Conservation (phyloP, 2,329 filamentous ascomycete species). For the Pyricularia sp. region DNA sequence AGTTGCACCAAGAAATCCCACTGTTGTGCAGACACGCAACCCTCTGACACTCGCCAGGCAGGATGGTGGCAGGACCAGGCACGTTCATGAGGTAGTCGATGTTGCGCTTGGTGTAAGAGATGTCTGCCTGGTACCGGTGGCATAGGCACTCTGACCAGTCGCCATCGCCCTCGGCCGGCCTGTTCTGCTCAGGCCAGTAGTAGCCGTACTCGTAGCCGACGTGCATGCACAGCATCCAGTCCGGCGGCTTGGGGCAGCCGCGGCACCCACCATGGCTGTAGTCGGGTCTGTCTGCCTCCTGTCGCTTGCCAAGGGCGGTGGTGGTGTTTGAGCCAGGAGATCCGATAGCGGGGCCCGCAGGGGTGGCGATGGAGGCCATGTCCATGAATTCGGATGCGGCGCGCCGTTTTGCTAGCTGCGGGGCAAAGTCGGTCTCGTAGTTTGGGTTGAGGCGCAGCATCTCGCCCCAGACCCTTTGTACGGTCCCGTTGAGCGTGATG, state of each 20-base stretch:
- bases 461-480: neutral
- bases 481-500: neutral
- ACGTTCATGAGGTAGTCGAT: neutral
- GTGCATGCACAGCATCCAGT: neutral
- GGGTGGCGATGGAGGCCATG: neutral
- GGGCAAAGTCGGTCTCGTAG: neutral
- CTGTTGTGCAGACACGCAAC: neutral
- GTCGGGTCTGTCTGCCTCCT: neutral
- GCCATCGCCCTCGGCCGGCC: neutral
- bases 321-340: neutral
- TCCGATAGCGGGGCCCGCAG: neutral
- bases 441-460: neutral
- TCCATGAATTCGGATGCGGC: neutral
- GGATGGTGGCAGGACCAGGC: neutral
- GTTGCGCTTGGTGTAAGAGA: neutral
- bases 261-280: neutral
- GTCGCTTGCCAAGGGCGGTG: neutral
- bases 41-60: neutral
- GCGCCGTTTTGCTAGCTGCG: neutral
- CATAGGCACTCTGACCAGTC: neutral
- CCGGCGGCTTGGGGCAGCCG: neutral
- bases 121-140: neutral
- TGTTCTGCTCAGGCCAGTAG: neutral
- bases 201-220: neutral
- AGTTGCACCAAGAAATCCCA: neutral